Evolutionary conservation across 2,329 filamentous ascomycete species (phyloP), one percentile per base, ranked within the genome.

Genomic region (Chalara sp.): DNA sequence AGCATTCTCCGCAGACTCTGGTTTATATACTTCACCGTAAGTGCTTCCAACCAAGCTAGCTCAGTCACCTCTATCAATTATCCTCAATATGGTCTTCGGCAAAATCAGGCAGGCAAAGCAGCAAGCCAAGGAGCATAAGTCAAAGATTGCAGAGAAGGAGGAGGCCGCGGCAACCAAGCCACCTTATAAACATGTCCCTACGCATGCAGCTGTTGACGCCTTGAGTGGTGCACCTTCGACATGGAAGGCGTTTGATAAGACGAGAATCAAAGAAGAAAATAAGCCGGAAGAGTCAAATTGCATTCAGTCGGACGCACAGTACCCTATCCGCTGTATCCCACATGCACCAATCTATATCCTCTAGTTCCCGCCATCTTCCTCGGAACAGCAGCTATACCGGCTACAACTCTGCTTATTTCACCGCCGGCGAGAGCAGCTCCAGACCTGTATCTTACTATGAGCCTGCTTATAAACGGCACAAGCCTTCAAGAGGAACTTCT

Each of bases 131-230:
- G 73, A 80, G 46, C 70, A 75, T 52, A 76, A 71, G 39, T 68
- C 71, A 42, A 75, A 77, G 59, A 62, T 72, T 53, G 71, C 67
- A 41, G 73, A 76, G 57, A 72, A 75, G 58, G 71, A 73, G 54
- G 47, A 63, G 21, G 61, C 65, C 37, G 42, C 33, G 1, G 53
- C 53, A 5, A 41, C 42, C 32, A 70, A 71, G 48, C 55, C 67
- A n/a, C 71, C 76, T 10, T 84, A 84, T 65, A 75, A 69, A 48
- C 81, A 84, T 61, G 66, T 81, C 21, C 79, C 80, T n/a, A 82
- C 71, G 11, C 81, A 85, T 61, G 81, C 81, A 31, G 78, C 78
- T 44, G 63, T 71, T 10, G 80, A 84, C 64, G 79, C 80, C 42
- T 66, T 83, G 42, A 69, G 72, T 28, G 75, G 74, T 32, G 76